Base-by-base conservation (phyloP, 352 stramenopile genomes). In the Discostella stelligera region DNA sequence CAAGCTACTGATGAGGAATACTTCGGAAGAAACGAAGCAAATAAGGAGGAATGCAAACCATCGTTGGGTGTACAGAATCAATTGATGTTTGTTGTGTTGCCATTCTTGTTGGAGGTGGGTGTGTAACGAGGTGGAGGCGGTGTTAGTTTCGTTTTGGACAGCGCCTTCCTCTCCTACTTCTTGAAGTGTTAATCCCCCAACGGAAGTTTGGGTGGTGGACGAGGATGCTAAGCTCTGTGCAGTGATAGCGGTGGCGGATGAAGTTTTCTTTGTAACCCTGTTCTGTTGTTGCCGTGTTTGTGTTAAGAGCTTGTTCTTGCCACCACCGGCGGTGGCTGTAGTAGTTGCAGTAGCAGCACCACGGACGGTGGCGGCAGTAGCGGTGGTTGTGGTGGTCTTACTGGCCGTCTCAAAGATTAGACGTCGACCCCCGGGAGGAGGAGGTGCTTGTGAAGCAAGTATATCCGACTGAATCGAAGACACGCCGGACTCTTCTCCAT, bases 371-470 rank as follows among this genome's bases (percentile, higher is more conserved):
- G 32, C 32, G 9, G 4, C 4, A 41, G 32, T 41, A 9, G 37
- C 7, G 37, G 37, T 10, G 37, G 37, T 44, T 3, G 13, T n/a
- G 49, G 44, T 20, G 14, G 72, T 67, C 14, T 71, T 66, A 20
- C 46, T n/a, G 8, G 21, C 37, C 25, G 74, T 66, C 27, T 69
- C 66, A 41, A 82, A 82, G 25, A 82, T 64, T 3, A 82, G 41
- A 18, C 74, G 30, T 23, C 74, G 30, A 44, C 67, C 67, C 7
- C 60, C 60, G 0, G 71, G 63, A 30, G 71, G 71, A 59, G 52
- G 48, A 21, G 64, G 58, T 14, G 49, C n/a, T 32, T 5, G 27
- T 32, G 27, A 32, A 44, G 2, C 37, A 44, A 44, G 7, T 13
- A 8, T 10, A 14, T 14, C 11, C 37, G 37, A 44, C 37, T 44